Base-by-base conservation (phyloP, 331 rosid species). In the Saraca asoca region DNA sequence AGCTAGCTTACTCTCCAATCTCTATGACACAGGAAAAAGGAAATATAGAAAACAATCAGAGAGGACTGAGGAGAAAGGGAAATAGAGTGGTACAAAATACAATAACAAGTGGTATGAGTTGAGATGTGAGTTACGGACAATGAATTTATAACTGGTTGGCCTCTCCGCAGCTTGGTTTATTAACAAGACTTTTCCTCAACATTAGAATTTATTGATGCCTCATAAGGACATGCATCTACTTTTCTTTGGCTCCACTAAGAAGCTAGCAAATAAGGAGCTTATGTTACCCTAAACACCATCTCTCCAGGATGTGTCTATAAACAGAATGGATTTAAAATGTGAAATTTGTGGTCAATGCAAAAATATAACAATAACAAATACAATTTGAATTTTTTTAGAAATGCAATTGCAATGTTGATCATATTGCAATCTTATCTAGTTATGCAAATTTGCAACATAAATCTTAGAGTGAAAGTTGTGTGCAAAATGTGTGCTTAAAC, bases 221-320 rank as follows among this genome's bases (percentile, higher is more conserved):
- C 82, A 77, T 76, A 85, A 82, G 82, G 88, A 91, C 85, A 82
- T 58, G 68, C 63, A 60, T 73, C 79, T 76, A 76, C 88, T 82
- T 84, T 82, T 82, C 65, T 57, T 57, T 58, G 75, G 63, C 59
- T 58, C 58, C 58, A 39, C 58, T 34, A 57, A 1, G 31, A 24
- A 24, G 31, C 31, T 24, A 24, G 31, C 1, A 24, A 24, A 24
- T 24, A 24, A 24, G 3, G 31, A 24, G 31, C 31, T 3, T 3
- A 24, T 24, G 3, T 1, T 24, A 24, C 31, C 31, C n/a, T n/a
- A n/a, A n/a, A n/a, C n/a, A n/a, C n/a, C n/a, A n/a, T n/a, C n/a
- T n/a, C n/a, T n/a, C n/a, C n/a, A n/a, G n/a, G n/a, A n/a, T n/a
- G n/a, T n/a, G 31, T 24, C 31, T 24, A 24, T 24, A 24, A 24